These are phyloP conservation scores for Podila verticillata DNA, from an alignment of 192 early-diverging fungal genomes.

Conservation along the genomic window DNA sequence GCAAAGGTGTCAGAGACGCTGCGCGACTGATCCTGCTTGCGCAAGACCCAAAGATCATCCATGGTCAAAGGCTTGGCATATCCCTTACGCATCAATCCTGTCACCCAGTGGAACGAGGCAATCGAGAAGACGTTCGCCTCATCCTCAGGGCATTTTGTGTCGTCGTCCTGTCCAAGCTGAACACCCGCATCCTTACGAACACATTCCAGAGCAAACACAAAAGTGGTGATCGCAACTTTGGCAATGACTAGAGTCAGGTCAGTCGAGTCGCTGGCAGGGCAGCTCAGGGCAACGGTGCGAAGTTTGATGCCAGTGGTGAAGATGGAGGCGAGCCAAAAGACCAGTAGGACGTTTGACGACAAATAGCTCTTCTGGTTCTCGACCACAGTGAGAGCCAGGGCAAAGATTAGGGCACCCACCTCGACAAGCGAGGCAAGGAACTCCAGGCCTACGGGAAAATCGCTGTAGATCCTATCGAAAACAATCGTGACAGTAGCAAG, in stretches of 20 bases:
- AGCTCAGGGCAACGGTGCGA: constrained; percentile 53
- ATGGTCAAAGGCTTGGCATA: constrained; percentile 75
- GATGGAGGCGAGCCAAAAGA: constrained; percentile 61
- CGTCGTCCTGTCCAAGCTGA: constrained; percentile 33
- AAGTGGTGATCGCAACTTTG: constrained; percentile 8
- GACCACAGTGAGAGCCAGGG: constrained; percentile 52
- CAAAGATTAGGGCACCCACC: constrained; percentile 21
- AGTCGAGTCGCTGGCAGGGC: constrained; percentile 46
- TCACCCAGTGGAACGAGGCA: constrained; percentile 92
- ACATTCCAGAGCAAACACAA: constrained; percentile 36
- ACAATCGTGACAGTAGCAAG: background rate
- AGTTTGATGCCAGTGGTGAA: constrained; percentile 38
- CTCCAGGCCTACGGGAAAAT: constrained; percentile 16
- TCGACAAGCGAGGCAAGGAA: constrained; percentile 17
- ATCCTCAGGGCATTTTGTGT: constrained; percentile 74
- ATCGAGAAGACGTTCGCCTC: constrained; percentile 85
- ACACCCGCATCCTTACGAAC: constrained; percentile 36
- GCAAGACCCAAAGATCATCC: constrained; percentile 79
- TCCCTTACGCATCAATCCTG: constrained; percentile 83
- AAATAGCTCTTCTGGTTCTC: constrained; percentile 58
- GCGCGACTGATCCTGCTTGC: constrained; percentile 64
- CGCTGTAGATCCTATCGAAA: background rate
- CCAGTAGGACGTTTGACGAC: constrained; percentile 61
- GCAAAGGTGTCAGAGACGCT: constrained; percentile 73
- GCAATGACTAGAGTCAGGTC: constrained; percentile 14